Base-by-base conservation (phyloP, 768 basidiomycete genomes). In the Calocera cornea region DNA sequence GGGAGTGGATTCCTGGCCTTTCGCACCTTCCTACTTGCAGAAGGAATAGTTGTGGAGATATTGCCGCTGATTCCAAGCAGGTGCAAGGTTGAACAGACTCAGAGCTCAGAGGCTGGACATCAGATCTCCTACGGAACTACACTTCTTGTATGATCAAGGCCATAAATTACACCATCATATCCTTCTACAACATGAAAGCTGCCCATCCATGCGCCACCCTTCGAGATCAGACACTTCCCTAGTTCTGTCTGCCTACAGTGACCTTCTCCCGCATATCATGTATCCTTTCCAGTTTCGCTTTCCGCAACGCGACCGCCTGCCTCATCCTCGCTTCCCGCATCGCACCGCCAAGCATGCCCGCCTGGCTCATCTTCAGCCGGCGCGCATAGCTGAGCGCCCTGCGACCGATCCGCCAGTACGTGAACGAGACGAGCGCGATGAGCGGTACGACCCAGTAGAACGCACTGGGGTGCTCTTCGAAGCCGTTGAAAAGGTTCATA, bases 401-500 rank as follows among this genome's bases (percentile, higher is more conserved):
- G 2, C 54, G 54, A 8, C 54, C 54, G 54, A 60, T 60, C 14
- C 54, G 54, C 54, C 54, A 60, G 27, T 60, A 60, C 19, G 54
- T 60, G 54, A 60, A 33, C 54, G 54, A 60, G 16, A 60, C 54
- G 54, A 60, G 54, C 5, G 27, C 54, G 27, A 60, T 60, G 54
- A 60, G 10, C 24, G 27, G 27, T 10, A 60, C 54, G 24, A 33
- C 41, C 40, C 54, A 68, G 38, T 40, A 64, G 68, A 71, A 71
- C 7, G 67, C 67, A 0, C 22, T 47, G 0, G 66, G 66, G 17
- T 65, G 31, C n/a, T 70, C 69, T 17, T 71, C 71, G 2, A 71
- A 41, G 0, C 66, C 66, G 1, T 27, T 33, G 0, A 66, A 24
- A 1, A 71, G 34, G 66, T 71, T 71, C 71, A 71, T 69, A 34